These are phyloP conservation scores for Ambrosia trifida DNA, from an alignment of 129 eudicot species.

Conservation along the genomic window DNA sequence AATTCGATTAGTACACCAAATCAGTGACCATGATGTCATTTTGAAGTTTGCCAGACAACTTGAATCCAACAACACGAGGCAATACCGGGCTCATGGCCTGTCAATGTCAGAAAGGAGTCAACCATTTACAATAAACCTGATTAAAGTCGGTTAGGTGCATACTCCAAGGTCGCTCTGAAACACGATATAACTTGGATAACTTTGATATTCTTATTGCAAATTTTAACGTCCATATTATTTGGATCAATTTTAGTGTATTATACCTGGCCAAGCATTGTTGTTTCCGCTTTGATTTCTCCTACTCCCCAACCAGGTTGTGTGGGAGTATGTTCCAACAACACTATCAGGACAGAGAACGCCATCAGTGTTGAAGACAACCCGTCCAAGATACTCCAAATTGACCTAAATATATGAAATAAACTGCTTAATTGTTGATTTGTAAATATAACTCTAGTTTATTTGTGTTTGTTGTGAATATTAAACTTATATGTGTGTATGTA, in stretches of 20 bases:
- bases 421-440: no score
- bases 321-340: constrained; percentile 98
- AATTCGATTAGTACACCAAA: no score
- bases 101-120: constrained; percentile 23
- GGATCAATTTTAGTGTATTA: not conserved
- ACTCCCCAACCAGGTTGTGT: constrained; percentile 99
- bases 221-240: constrained; percentile 2
- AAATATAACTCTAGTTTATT: no score
- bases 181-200: no score
- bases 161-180: no score
- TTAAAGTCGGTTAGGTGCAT: no score
- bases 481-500: no score
- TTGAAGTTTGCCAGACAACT: constrained; percentile 71
- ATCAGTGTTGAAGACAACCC: constrained; percentile 92
- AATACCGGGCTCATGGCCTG: constrained; percentile 99
- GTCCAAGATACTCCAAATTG: constrained; percentile 94
- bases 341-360: constrained; percentile 95
- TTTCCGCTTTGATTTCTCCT: constrained; percentile 99
- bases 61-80: constrained; percentile 97
- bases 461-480: no score
- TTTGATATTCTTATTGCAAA: not conserved
- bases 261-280: constrained; percentile 99
- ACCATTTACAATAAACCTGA: not conserved
- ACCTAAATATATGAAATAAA: constrained; percentile 50
- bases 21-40: constrained; percentile 96